Base-by-base conservation (phyloP, 2,329 filamentous ascomycete genomes). In the Aspergillus tubingensis region DNA sequence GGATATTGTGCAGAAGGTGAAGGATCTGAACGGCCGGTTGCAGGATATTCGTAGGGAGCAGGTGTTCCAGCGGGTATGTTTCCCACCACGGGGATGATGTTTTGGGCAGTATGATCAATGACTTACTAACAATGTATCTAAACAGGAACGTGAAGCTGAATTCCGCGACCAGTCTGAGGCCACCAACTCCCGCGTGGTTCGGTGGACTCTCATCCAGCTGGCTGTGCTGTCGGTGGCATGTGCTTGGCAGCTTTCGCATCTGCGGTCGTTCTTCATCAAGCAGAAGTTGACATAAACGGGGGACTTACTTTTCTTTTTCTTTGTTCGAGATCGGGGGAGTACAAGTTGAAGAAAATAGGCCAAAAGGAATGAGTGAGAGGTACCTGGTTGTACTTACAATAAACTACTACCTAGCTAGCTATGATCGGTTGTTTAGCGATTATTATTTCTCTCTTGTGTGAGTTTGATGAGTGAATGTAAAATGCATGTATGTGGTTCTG, bases 211-310 rank as follows among this genome's bases (percentile, higher is more conserved):
- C 66, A 89, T 98, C 68, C 95, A 99, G 79, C 82, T 98, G 62
- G 85, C 88, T 55, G 87, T 98, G 39, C 83, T 99, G 57, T 91
- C 88, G 58, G 83, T 89, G 58, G 96, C 95, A 36, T 99, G 95
- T 80, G 91, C 92, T 63, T 99, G 95, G 95, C 95, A 99, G 79
- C 83, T 99, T 50, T 96, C 92, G 57, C 94, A 99, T 80, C 85
- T 99, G 70, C 86, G 95, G 69, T 90, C 91, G 50, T 99, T 99
- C 86, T 99, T 99, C 83, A 99, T 99, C 83, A 99, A 99, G 86
- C 94, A 98, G 83, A 99, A 99, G 85, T 88, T 99, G 76, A 98
- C 95, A 62, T 99, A 86, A 79, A 70, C 30, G 51, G 43, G 27
- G 50, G 57, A 43, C n/a, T 8, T 21, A 4, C 39, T 41, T 43